Evolutionary conservation across 345 rosid species (phyloP), one percentile per base, ranked within the genome.

Genomic region (Rhodamnia rubescens): DNA sequence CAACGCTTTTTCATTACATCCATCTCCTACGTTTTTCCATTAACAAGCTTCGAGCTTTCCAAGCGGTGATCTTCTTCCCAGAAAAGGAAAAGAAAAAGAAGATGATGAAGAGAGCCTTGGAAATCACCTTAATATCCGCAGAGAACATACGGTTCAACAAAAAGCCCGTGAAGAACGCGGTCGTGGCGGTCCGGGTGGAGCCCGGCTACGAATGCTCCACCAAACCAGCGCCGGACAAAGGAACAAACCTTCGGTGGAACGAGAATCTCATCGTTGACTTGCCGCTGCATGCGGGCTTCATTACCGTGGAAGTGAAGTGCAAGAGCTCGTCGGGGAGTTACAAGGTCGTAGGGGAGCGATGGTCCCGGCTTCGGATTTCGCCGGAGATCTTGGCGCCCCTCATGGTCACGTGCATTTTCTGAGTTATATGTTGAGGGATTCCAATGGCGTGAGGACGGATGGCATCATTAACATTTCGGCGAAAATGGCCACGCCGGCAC

Each of bases 401-500:
- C 90, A 74, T 26, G 91, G 89, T 24, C 85, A 90, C 87, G 85
- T 93, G 49, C 96, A 92, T 9, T 91, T 96, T 56, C 87, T 96
- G 93, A 96, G 98, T 85, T 95, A 95, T 50, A 88, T 97, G 75
- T 87, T 96, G 53, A 88, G 92, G 69, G 93, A 96, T 50, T 53
- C 81, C 1, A 85, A 54, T 26, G 89, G 95, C 44, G 84, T 87
- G 5, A 91, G 87, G 88, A 89, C 12, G 6, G 78, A 93, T 8
- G 96, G 98, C 3, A 91, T 95, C 47, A 61, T 96, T 0, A 94
- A 96, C 85, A 86, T 96, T 2, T 96, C 98, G 0, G 93, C 92
- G 0, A 91, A 90, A 84, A 16, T 64, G 78, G 78, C 78, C 12
- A 90, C 92, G n/a, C 88, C 85, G 85, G 86, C 78, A 15, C 44